Conservation (phyloP, 345 rosid genomes). For the Alliaria petiolata region DNA sequence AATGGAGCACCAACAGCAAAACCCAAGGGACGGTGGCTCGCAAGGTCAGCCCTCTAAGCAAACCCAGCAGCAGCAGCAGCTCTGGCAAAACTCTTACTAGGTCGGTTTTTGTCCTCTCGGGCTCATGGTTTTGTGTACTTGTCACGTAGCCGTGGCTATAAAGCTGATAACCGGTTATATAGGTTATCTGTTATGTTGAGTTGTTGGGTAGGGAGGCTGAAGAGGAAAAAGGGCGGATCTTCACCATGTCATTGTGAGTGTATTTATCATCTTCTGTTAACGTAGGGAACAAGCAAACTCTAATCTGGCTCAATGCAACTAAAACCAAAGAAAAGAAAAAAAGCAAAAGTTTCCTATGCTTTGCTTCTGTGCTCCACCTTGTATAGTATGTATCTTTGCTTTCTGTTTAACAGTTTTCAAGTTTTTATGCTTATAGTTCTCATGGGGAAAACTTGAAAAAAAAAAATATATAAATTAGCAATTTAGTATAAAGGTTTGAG, state of each 20-base stretch:
- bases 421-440: not conserved
- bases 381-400: conserved; percentile 1
- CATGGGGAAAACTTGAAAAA: not conserved
- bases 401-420: not conserved
- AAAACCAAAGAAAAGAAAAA: not conserved
- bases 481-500: not conserved
- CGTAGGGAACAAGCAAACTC: conserved; percentile 5
- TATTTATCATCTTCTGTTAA: conserved; percentile 17
- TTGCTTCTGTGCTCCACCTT: not conserved
- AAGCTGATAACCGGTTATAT: conserved; percentile 6
- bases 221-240: not conserved
- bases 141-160: not conserved
- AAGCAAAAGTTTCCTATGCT: not conserved
- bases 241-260: conserved; percentile 3
- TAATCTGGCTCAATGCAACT: conserved; percentile 10
- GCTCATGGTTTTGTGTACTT: not conserved
- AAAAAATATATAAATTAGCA: not conserved
- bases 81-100: conserved; percentile 89
- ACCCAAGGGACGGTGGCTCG: conserved; percentile 53
- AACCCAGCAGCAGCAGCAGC: conserved; percentile 51
- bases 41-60: conserved; percentile 73
- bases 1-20: conserved; percentile 82
- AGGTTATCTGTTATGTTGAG: not conserved
- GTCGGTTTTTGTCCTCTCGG: not conserved
- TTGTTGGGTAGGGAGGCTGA: conserved; percentile 11